These are phyloP conservation scores for Tuber umbilicatum DNA, from an alignment of 495 filamentous ascomycete genomes.

Conservation along the genomic window DNA sequence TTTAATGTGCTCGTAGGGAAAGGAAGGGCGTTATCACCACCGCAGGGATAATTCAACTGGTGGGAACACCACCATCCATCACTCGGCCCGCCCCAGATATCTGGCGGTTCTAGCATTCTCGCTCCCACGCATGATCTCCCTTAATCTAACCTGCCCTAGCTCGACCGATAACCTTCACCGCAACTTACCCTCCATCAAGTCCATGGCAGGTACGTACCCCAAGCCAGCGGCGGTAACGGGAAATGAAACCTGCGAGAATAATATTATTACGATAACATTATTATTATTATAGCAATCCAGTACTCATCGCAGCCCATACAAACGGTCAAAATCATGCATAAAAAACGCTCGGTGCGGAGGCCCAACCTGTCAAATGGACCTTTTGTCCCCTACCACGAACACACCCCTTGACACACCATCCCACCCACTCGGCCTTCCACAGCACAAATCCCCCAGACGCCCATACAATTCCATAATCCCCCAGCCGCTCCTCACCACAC, in stretches of 20 bases:
- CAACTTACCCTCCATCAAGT: too few species aligned
- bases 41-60: background rate
- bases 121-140: background rate
- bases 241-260: background rate
- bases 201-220: too few species aligned
- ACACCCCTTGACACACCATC: too few species aligned
- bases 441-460: background rate
- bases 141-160: background rate
- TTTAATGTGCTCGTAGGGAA: background rate
- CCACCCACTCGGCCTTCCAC: background rate
- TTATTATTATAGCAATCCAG: too few species aligned
- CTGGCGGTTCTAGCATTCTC: background rate
- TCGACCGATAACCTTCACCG: too few species aligned
- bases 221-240: too few species aligned
- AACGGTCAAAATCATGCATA: background rate
- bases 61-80: background rate
- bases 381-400: background rate
- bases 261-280: too few species aligned
- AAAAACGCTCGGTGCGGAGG: background rate
- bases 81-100: background rate
- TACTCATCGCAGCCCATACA: too few species aligned
- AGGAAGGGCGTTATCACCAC: background rate
- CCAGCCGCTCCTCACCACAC: too few species aligned
- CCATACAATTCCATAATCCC: too few species aligned
- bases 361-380: background rate